Percentiles rank a stretch among this genome's conserved stretches.
phyloP scores from a whole-genome alignment of 2,329 filamentous ascomycete species.

The Trichoderma brevicompactum region DNA sequence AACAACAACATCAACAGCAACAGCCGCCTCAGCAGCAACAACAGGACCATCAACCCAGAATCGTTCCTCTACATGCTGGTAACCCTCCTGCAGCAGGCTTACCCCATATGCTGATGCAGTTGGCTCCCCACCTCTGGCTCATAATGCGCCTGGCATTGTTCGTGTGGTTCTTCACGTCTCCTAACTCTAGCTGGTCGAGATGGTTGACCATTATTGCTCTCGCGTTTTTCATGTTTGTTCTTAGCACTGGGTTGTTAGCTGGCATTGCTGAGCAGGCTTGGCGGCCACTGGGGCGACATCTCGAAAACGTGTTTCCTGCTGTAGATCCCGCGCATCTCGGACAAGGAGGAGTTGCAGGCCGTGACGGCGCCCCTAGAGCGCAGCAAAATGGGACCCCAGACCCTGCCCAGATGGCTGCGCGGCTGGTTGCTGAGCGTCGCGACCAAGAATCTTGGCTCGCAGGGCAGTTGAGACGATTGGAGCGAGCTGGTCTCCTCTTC shows the following conservation, averaged over 20 bases:
- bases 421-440: conserved; percentile 52
- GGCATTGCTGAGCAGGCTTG: conserved; percentile 59
- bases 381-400: conserved; percentile 43
- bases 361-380: conserved; percentile 37
- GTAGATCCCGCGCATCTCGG: conserved; percentile 47
- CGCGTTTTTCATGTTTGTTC: conserved; percentile 60
- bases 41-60: conserved; percentile 28
- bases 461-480: conserved; percentile 55
- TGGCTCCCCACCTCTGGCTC: conserved; percentile 68
- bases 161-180: conserved; percentile 67
- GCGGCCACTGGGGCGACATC: conserved; percentile 60
- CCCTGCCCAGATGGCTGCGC: conserved; percentile 57
- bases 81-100: conserved; percentile 46
- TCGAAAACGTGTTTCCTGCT: conserved; percentile 62
- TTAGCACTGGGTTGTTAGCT: conserved; percentile 64
- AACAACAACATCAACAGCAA: conserved; percentile 32
- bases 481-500: conserved; percentile 65
- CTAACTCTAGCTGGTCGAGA: conserved; percentile 61
- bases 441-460: conserved; percentile 41
- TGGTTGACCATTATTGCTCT: conserved; percentile 60
- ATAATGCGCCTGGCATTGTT: conserved; percentile 61
- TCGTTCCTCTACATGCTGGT: conserved; percentile 42
- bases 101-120: conserved; percentile 41
- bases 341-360: conserved; percentile 30
- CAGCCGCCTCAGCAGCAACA: conserved; percentile 38